These are phyloP conservation scores for Corchorus olitorius DNA, from an alignment of 345 rosid species.

Conservation along the genomic window DNA sequence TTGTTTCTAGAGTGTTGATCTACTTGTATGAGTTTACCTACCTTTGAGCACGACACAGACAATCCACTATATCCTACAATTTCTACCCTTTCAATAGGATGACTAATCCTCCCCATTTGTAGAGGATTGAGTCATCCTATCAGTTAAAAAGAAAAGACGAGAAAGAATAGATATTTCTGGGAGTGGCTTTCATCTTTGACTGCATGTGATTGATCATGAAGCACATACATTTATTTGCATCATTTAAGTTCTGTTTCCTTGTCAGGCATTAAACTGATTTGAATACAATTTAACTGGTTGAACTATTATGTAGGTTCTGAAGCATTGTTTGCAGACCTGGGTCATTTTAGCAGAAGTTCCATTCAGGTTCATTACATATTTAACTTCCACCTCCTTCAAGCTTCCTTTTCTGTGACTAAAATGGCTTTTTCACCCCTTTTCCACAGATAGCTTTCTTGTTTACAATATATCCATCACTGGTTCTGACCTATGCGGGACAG, in stretches of 20 bases:
- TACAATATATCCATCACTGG: constrained; percentile 78
- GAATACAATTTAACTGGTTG: not conserved
- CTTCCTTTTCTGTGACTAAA: not conserved
- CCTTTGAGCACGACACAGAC: not conserved
- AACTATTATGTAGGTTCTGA: constrained; percentile 62
- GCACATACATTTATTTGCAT: not conserved
- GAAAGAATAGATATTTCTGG: not conserved
- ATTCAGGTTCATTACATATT: constrained; percentile 45
- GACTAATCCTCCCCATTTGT: too few species aligned
- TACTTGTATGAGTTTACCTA: not conserved
- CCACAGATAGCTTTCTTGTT: constrained; percentile 67
- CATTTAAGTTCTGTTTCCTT: not conserved
- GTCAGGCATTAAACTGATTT: not conserved
- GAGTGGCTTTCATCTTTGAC: not conserved
- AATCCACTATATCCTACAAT: not conserved
- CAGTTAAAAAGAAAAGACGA: not conserved
- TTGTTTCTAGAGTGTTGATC: not conserved
- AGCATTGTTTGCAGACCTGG: constrained; percentile 89
- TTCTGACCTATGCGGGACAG: constrained; percentile 90
- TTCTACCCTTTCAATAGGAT: too few species aligned
- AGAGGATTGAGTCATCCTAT: too few species aligned
- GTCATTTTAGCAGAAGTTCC: constrained; percentile 70
- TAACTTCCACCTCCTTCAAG: not conserved
- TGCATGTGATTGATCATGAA: not conserved
- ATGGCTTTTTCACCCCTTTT: constrained; percentile 25